Base-by-base conservation (phyloP, 768 basidiomycete genomes). In the Calocybe cyanea region DNA sequence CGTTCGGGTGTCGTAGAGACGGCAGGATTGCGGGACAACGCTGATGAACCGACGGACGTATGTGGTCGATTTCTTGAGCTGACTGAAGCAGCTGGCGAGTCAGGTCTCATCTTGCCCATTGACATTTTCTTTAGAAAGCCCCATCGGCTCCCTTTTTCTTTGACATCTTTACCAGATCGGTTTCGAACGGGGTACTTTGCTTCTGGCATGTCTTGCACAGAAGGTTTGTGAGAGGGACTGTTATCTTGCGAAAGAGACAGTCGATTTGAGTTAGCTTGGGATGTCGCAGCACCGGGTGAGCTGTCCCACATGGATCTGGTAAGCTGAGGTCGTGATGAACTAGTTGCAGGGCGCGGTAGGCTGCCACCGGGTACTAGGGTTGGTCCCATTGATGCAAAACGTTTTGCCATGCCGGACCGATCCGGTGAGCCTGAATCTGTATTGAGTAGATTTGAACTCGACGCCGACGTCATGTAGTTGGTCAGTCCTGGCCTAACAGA, bases 71-170 rank as follows among this genome's bases (percentile, higher is more conserved):
- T 50, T 35, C 54, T 62, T 39, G 49, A 56, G 52, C 57, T 63
- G 55, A 65, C 66, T 32, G 64, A 68, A 8, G 68, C 62, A 5
- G 73, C 57, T 21, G 81, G 74, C 13, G 75, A 64, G 38, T 90
- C 88, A n/a, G 68, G 53, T 56, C 81, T 81, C 70, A 95, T 85
- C 64, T 87, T 91, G 11, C 92, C 86, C 91, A 94, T 95, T 5
- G 92, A 95, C 92, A 97, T 96, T 70, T 97, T 97, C 70, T 93
- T 92, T 48, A 97, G 70, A 70, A 97, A 95, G 3, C 93, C 92
- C 93, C 94, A 95, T 45, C 89, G 83, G 43, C 83, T 82, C 31
- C 70, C 69, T 63, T 87, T 85, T 55, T 84, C 80, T 55, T 79
- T 78, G 33, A 62, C 65, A 23, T 71, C 70, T 45, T 64, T 65